These are phyloP conservation scores for Aureobasidium sp. DNA, from an alignment of 2,329 filamentous ascomycete genomes.

Conservation along the genomic window DNA sequence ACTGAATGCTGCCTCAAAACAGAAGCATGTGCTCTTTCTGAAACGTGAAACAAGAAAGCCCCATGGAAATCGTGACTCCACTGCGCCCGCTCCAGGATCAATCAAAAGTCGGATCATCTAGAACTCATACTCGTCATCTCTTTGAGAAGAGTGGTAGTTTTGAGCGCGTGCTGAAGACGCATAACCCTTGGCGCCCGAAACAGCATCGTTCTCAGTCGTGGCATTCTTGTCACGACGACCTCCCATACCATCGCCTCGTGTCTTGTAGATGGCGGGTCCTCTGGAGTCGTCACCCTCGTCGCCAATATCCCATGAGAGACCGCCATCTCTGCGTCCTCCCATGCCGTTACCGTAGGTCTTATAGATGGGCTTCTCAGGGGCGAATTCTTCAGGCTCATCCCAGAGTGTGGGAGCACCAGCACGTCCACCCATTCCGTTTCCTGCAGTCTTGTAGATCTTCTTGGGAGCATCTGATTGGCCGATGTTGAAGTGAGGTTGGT, in stretches of 20 bases:
- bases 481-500: conserved; percentile 71
- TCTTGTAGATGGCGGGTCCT: conserved; percentile 29
- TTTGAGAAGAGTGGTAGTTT: conserved; percentile 6
- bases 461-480: conserved; percentile 47
- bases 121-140: conserved; percentile 23
- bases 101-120: background rate
- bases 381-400: conserved; percentile 36
- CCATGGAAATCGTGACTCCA: background rate
- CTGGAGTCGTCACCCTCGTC: conserved; percentile 20
- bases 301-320: conserved; percentile 13
- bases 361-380: conserved; percentile 24
- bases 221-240: conserved; percentile 13
- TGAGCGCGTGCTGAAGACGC: background rate
- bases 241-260: conserved; percentile 52
- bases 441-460: conserved; percentile 33
- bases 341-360: conserved; percentile 46
- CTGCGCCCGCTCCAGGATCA: background rate
- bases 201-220: background rate
- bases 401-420: conserved; percentile 49
- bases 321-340: conserved; percentile 38
- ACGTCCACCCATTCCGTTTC: conserved; percentile 56
- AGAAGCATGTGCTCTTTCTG: background rate
- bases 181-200: background rate
- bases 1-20: background rate
- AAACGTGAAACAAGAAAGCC: background rate